Conservation (phyloP, 495 filamentous ascomycete species). For the Sporormia fimetaria region DNA sequence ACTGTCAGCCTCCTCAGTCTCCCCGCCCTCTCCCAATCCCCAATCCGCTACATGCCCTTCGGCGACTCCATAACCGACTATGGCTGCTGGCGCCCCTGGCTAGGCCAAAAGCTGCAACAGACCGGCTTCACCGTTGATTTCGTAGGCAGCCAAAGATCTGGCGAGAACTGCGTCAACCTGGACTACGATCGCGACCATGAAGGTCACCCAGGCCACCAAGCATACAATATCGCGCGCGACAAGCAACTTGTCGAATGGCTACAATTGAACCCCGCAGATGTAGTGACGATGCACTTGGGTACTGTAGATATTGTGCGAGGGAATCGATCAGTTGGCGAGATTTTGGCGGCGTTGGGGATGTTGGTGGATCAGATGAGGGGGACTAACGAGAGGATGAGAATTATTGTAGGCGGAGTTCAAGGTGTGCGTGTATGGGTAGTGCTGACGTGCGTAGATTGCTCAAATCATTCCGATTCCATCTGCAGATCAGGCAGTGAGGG, state of each 20-base stretch:
- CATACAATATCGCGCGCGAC: conserved; percentile 39
- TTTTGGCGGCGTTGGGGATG: conserved; percentile 39
- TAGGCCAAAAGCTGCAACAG: conserved; percentile 38
- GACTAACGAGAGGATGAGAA: conserved; percentile 40
- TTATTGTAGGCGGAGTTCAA: too few relatives aligned
- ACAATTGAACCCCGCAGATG: conserved; percentile 37
- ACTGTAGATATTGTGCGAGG: conserved; percentile 42
- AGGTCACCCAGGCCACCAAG: conserved; percentile 43
- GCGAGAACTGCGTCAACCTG: conserved; percentile 34
- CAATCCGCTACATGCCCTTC: conserved; percentile 36
- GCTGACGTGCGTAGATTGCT: conserved; percentile 34
- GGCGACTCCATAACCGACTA: conserved; percentile 44
- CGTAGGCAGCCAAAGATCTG: conserved; percentile 36
- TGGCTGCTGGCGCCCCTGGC: conserved; percentile 37
- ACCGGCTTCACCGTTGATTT: conserved; percentile 37
- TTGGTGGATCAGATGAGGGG: conserved; percentile 38
- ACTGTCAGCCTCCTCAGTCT: too few relatives aligned
- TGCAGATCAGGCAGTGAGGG: conserved; percentile 31
- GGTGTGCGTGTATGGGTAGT: too few relatives aligned
- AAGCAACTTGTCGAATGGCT: conserved; percentile 42
- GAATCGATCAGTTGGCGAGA: conserved; percentile 34
- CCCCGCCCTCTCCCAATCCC: conserved; percentile 22
- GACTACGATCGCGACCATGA: conserved; percentile 42
- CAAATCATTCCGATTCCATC: conserved; percentile 41
- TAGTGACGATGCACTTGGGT: conserved; percentile 43